Conservation (phyloP, 192 early-diverging fungal genomes). For the Rhizophagus prolifer region DNA sequence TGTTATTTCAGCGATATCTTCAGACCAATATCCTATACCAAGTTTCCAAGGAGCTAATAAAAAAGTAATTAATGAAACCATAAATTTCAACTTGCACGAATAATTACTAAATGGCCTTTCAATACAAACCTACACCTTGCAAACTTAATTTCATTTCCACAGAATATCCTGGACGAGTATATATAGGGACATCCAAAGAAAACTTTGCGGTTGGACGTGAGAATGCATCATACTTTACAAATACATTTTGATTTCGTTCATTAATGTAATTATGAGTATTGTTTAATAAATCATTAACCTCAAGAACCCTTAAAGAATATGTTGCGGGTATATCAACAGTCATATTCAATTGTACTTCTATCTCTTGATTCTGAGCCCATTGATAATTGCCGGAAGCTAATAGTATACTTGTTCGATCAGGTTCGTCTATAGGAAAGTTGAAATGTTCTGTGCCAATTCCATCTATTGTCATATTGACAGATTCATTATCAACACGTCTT, state of each 20-base stretch:
- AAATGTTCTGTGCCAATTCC: conserved; percentile 35
- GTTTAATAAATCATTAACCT: conserved; percentile 38
- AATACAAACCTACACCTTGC: conserved; percentile 13
- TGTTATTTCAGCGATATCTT: conserved; percentile 2
- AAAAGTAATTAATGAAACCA: not conserved
- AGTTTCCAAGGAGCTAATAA: conserved; percentile 24
- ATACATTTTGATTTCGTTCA: not conserved
- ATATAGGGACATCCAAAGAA: conserved; percentile 21
- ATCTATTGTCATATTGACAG: conserved; percentile 30
- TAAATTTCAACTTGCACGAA: not conserved
- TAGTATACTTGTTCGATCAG: not conserved
- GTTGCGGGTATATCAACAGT: conserved; percentile 29
- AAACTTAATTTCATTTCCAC: conserved; percentile 12
- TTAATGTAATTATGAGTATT: conserved; percentile 5
- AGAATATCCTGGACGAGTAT: conserved; percentile 2
- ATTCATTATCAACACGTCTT: conserved; percentile 5
- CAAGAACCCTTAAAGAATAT: conserved; percentile 30
- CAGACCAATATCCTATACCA: conserved; percentile 26
- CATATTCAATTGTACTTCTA: conserved; percentile 36
- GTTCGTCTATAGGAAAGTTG: conserved; percentile 27
- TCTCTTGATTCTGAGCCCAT: conserved; percentile 39
- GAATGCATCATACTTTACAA: conserved; percentile 30
- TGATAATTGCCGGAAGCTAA: conserved; percentile 20
- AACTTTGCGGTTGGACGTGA: conserved; percentile 37
- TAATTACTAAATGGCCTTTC: not conserved